Conservation (phyloP, 305 asterid species). For the Ilex paraguariensis region DNA sequence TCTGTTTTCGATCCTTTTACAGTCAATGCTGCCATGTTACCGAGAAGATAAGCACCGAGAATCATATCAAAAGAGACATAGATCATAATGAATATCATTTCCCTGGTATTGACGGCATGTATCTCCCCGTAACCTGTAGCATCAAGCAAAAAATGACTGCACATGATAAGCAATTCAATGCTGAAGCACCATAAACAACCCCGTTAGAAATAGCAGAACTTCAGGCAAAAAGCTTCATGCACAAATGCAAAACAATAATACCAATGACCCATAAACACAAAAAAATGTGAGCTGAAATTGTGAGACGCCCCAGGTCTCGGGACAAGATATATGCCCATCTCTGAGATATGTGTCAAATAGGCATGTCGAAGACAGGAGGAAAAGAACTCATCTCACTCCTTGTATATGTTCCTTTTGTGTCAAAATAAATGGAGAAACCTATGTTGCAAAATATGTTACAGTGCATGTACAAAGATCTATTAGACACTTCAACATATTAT, state of each 20-base stretch:
- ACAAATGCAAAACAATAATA: too few species aligned
- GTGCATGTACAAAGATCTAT: background rate
- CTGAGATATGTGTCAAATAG: too few species aligned
- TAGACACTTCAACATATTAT: background rate
- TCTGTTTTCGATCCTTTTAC: constrained; percentile 75
- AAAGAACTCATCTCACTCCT: too few species aligned
- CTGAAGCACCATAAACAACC: background rate
- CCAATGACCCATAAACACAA: too few species aligned
- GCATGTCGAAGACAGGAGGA: too few species aligned
- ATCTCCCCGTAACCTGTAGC: constrained; percentile 67
- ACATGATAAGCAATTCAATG: background rate
- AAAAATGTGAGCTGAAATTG: too few species aligned
- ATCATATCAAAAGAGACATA: constrained; percentile 75
- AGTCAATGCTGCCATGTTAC: constrained; percentile 80
- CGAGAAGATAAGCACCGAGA: constrained; percentile 71
- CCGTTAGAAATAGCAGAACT: too few species aligned
- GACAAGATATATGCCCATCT: too few species aligned
- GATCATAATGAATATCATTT: constrained; percentile 73
- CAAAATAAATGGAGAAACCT: background rate
- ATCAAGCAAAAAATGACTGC: background rate
- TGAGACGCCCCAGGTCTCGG: too few species aligned
- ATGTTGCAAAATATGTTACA: background rate
- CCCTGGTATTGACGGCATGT: constrained; percentile 65
- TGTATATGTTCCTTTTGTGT: too few species aligned
- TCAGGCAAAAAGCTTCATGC: too few species aligned